Evolutionary conservation across 306 rosid genomes (phyloP).

Genomic region (Coriaria nepalensis): DNA sequence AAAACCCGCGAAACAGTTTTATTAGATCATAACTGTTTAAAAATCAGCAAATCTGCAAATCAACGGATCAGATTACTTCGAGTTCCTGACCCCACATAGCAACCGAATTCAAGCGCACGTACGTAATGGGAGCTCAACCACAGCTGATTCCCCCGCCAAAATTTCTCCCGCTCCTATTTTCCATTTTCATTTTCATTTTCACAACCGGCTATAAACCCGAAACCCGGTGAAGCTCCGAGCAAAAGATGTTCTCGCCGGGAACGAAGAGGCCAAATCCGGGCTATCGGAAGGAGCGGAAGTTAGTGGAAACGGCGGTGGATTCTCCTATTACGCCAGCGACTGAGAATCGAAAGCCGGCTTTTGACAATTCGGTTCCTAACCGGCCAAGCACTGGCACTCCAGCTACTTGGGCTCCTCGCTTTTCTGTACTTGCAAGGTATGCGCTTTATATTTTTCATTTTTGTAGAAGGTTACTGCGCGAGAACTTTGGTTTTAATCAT

Average conservation of each 20-base stretch:
- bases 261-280: conserved; percentile 43
- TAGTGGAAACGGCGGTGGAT: conserved; percentile 10
- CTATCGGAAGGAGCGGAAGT: conserved; percentile 16
- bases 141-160: background rate
- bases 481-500: too few relatives aligned
- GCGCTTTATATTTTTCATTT: too few relatives aligned
- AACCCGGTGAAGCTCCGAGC: conserved; percentile 15
- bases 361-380: conserved; percentile 34
- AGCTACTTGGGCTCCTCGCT: conserved; percentile 94
- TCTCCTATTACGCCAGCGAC: conserved; percentile 62
- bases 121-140: too few relatives aligned
- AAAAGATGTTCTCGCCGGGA: conserved; percentile 63
- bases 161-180: background rate
- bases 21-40: too few relatives aligned
- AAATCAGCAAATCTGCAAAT: too few relatives aligned
- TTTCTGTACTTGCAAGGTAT: conserved; percentile 83
- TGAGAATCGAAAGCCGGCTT: conserved; percentile 21
- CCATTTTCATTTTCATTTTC: background rate
- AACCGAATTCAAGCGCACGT: too few relatives aligned
- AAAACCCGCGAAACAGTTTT: too few relatives aligned
- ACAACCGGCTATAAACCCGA: conserved; percentile 16
- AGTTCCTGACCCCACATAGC: too few relatives aligned
- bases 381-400: conserved; percentile 91
- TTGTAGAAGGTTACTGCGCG: too few relatives aligned
- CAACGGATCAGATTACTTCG: too few relatives aligned